phyloP scores from a whole-genome alignment of 2,329 filamentous ascomycete species.

The Monosporascus sp. region DNA sequence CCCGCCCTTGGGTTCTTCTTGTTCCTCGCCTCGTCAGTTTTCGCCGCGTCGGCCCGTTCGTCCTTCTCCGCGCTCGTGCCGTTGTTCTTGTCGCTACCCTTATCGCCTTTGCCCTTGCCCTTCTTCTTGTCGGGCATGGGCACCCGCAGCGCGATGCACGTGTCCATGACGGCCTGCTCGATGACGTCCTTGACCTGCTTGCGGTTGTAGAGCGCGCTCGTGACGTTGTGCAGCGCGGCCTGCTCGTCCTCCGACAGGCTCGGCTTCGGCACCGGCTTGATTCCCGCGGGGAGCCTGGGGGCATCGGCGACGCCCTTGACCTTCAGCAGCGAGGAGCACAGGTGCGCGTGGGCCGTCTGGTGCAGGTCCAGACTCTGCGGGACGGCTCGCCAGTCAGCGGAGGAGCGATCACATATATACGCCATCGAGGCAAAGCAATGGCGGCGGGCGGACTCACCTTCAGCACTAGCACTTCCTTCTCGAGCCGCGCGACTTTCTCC shows the following conservation, averaged over 20 bases:
- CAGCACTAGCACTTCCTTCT: slow-evolving; percentile 53
- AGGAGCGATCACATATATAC: neutral
- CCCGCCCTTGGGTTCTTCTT: slow-evolving; percentile 1
- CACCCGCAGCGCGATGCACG: slow-evolving; percentile 45
- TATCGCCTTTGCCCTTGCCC: slow-evolving; percentile 26
- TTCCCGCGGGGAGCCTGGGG: slow-evolving; percentile 42
- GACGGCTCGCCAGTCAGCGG: slow-evolving; percentile 3
- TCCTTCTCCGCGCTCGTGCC: slow-evolving; percentile 18
- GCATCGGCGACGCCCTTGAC: slow-evolving; percentile 48
- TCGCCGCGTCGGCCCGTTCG: slow-evolving; percentile 15
- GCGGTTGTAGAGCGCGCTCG: slow-evolving; percentile 50
- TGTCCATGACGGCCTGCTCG: slow-evolving; percentile 41
- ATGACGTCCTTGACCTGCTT: slow-evolving; percentile 44
- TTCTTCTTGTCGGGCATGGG: slow-evolving; percentile 41
- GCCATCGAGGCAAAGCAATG: neutral
- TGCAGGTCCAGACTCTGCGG: slow-evolving; percentile 50
- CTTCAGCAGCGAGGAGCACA: slow-evolving; percentile 49
- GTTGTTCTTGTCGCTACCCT: slow-evolving; percentile 26
- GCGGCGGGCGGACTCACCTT: slow-evolving; percentile 36
- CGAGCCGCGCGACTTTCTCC: slow-evolving; percentile 53
- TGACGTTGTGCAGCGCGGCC: slow-evolving; percentile 51
- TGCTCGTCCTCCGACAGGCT: slow-evolving; percentile 47
- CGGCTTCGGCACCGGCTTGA: slow-evolving; percentile 44
- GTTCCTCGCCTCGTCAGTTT: slow-evolving; percentile 10
- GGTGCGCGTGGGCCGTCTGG: slow-evolving; percentile 50